Base-by-base conservation (phyloP, 306 rosid species). In the Lagenaria siceraria region DNA sequence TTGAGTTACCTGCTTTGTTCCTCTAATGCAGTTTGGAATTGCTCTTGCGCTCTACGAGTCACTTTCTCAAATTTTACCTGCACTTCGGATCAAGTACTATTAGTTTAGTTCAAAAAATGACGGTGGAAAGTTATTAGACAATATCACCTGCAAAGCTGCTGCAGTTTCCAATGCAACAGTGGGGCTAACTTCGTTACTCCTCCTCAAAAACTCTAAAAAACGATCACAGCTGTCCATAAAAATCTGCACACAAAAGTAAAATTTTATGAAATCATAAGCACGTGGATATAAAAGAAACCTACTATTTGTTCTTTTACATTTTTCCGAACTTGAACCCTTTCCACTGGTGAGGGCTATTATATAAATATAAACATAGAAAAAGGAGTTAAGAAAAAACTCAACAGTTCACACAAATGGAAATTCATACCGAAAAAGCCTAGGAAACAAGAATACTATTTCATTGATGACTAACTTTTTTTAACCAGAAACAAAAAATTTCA, bases 11-110 rank as follows among this genome's bases (percentile, higher is more conserved):
- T 92, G 92, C 92, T 95, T 85, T 92, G 88, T 80, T 92, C 97
- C 85, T 95, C 99, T 79, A 95, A 80, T 53, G 82, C 97, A 89
- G 88, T 90, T 82, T 95, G 99, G 83, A 95, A 88, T 83, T 95
- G 99, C 87, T 90, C 99, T 77, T 92, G 97, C 9, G 98, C 97
- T 85, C 92, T 88, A 31, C 98, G 97, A 82, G 97, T 90, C 80
- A 92, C 97, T 85, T 86, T 78, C 91, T 92, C 99, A 78, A 95
- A 80, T 80, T 87, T 92, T 90, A 90, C 84, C 99, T 95, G 89
- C 82, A 78, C 84, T 58, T 72, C 13, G 51, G 75, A 77, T 74
- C 58, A 77, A 61, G 75, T 74, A 56, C 33, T 36, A 78, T 33
- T 75, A 63, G 48, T 6, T 76, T 77, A 77, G 68, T 60, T 63